Conservation (phyloP, 768 basidiomycete species). For the Tricholoma sp. region DNA sequence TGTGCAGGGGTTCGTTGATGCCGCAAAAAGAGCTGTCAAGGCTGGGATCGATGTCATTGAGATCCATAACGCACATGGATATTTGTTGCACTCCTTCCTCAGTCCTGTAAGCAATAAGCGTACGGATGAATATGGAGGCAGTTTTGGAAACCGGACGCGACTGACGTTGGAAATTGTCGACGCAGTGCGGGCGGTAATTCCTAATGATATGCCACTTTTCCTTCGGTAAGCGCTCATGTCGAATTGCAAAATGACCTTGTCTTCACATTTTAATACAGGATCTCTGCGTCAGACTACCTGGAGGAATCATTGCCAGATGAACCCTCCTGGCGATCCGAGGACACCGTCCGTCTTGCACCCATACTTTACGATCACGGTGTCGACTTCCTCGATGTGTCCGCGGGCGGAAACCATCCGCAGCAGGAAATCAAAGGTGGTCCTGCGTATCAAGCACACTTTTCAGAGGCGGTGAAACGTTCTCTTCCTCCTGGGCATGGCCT, state of each 20-base stretch:
- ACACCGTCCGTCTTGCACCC: constrained; percentile 56
- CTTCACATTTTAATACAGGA: constrained; percentile 22
- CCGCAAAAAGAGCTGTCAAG: constrained; percentile 45
- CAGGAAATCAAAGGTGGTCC: constrained; percentile 33
- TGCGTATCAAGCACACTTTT: constrained; percentile 52
- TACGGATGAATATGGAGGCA: constrained; percentile 66
- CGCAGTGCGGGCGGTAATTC: constrained; percentile 56
- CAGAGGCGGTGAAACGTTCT: constrained; percentile 45
- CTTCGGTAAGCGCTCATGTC: constrained; percentile 40
- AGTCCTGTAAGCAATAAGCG: constrained; percentile 59
- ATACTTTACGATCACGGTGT: constrained; percentile 61
- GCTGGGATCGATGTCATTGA: constrained; percentile 61
- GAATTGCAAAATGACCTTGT: constrained; percentile 5
- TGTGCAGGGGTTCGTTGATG: constrained; percentile 49
- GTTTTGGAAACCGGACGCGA: constrained; percentile 63
- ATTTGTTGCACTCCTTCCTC: constrained; percentile 50
- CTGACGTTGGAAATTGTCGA: constrained; percentile 61
- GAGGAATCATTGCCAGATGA: constrained; percentile 53
- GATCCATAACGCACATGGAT: constrained; percentile 64
- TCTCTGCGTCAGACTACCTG: constrained; percentile 75
- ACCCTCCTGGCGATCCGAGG: constrained; percentile 63
- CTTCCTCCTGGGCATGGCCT: constrained; percentile 31
- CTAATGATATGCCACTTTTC: constrained; percentile 63
- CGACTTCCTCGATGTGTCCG: constrained; percentile 71
- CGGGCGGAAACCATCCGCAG: constrained; percentile 49